A percentile compares a stretch with the other conserved stretches of the same genome.
Evolutionary conservation across 129 eudicot genomes (phyloP).

Genomic region (Silybum marianum): DNA sequence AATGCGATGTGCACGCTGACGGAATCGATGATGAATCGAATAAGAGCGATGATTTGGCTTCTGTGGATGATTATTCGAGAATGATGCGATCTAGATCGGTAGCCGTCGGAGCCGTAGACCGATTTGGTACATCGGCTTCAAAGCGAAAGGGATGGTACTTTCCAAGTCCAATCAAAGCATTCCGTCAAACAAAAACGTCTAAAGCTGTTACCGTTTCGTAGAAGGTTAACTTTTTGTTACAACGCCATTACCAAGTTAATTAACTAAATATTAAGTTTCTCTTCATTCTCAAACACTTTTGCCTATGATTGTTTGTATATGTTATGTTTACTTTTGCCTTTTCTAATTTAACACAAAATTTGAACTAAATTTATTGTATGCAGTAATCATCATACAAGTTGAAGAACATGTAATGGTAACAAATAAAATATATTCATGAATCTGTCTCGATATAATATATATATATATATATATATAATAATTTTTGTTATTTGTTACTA

Average conservation of each 20-base stretch:
- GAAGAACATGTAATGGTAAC: neutral
- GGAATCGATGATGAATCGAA: constrained; percentile 17
- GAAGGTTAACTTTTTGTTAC: constrained; percentile 26
- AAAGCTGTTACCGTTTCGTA: constrained; percentile 54
- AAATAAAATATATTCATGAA: neutral
- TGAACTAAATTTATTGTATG: neutral
- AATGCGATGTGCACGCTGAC: constrained; percentile 12
- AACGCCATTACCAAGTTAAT: neutral
- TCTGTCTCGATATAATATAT: too few relatives aligned
- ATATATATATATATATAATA: too few relatives aligned
- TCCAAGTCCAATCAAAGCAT: constrained; percentile 72
- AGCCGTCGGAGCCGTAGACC: constrained; percentile 32
- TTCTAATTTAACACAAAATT: neutral
- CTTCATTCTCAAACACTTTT: neutral
- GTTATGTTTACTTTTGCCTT: neutral
- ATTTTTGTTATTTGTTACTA: neutral
- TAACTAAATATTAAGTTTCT: neutral
- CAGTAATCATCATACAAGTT: neutral
- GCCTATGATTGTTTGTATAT: constrained; percentile 1
- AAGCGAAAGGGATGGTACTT: constrained; percentile 68
- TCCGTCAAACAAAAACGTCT: constrained; percentile 52
- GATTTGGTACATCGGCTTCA: constrained; percentile 24
- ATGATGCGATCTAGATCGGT: constrained; percentile 70
- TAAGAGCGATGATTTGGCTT: constrained; percentile 23
- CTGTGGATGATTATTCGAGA: constrained; percentile 32